Percentiles rank a stretch among this genome's conserved stretches.
These are phyloP conservation scores for Ochromonas danica DNA, from an alignment of 108 stramenopile species.

Conservation along the genomic window DNA sequence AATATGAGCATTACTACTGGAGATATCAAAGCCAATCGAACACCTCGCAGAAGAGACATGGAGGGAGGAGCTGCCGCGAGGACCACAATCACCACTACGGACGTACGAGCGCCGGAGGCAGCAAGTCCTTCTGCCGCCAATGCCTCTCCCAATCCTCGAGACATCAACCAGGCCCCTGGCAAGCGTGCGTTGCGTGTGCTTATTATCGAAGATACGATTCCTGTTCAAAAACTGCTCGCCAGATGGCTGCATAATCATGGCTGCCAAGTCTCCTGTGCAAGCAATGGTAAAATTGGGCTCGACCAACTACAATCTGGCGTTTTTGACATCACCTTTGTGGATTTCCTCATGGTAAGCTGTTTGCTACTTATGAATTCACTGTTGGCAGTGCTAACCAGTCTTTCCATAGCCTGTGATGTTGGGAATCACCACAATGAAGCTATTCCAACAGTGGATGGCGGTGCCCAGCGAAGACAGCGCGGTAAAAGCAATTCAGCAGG, in stretches of 20 bases:
- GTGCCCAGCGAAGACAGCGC: background rate
- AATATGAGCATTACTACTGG: too few species aligned
- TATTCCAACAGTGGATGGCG: background rate
- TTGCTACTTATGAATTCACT: too few species aligned
- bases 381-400: too few species aligned
- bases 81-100: too few species aligned
- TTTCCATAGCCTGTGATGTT: background rate
- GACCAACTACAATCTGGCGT: background rate
- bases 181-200: conserved; percentile 6
- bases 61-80: too few species aligned
- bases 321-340: background rate
- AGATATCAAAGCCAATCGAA: too few species aligned
- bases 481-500: background rate
- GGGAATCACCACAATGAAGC: conserved; percentile 1
- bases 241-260: background rate
- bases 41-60: too few species aligned
- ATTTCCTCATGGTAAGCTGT: conserved; percentile 19
- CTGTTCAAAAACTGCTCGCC: background rate
- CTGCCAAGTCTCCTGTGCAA: conserved; percentile 9
- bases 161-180: too few species aligned
- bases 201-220: background rate
- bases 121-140: too few species aligned
- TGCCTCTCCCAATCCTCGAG: conserved; percentile 3
- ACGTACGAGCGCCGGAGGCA: too few species aligned
- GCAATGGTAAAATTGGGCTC: conserved; percentile 27